Conservation (phyloP, 2,329 filamentous ascomycete species). For the Penicillium olsonii region DNA sequence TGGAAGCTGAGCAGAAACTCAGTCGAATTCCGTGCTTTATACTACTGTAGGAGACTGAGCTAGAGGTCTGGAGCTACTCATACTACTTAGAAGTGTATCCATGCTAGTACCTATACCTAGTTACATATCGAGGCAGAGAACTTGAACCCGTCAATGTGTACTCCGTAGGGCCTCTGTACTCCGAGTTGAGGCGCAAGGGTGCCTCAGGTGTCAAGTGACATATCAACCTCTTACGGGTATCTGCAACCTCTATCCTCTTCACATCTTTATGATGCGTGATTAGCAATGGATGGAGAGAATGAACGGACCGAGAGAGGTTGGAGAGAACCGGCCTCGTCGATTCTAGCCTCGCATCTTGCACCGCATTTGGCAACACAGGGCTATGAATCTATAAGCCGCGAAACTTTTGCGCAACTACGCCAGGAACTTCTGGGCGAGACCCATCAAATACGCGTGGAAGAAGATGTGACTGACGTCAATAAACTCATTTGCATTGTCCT, state of each 20-base stretch:
- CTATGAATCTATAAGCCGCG: conserved; percentile 65
- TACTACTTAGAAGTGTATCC: too few species aligned
- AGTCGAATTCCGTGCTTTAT: too few species aligned
- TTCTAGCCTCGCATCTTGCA: conserved; percentile 83
- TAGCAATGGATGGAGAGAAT: conserved; percentile 29
- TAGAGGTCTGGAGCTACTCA: too few species aligned
- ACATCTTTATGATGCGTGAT: neutral
- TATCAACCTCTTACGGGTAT: conserved; percentile 13
- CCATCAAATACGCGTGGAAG: conserved; percentile 54
- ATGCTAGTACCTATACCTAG: too few species aligned
- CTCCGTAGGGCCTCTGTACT: too few species aligned
- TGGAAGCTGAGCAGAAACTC: too few species aligned
- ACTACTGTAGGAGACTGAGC: too few species aligned
- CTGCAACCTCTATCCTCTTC: conserved; percentile 3
- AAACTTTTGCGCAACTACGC: conserved; percentile 74
- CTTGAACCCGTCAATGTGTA: too few species aligned
- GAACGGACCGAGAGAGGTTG: conserved; percentile 16
- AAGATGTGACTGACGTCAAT: conserved; percentile 75
- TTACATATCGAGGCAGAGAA: too few species aligned
- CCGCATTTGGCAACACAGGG: conserved; percentile 72
- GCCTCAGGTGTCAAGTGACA: conserved; percentile 25
- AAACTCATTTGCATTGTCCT: conserved; percentile 83
- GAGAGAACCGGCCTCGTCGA: conserved; percentile 62
- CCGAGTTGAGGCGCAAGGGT: too few species aligned
- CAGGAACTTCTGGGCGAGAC: conserved; percentile 60